Evolutionary conservation across 169 alveolate genomes (phyloP).

Genomic region (Perkinsus olseni): DNA sequence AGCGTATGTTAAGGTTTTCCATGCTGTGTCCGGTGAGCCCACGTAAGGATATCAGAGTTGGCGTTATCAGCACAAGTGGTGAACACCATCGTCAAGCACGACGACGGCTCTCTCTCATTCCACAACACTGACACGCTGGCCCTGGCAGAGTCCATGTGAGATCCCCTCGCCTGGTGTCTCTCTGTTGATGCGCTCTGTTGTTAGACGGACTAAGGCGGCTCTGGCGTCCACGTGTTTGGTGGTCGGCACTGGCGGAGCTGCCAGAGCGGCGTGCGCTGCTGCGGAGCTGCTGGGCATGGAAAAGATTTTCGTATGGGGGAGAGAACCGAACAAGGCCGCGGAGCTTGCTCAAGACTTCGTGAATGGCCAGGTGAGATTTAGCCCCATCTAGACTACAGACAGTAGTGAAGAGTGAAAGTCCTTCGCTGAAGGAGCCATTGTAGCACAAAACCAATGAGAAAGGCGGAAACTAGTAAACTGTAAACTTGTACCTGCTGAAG

Average conservation of each 20-base stretch:
- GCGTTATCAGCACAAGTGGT: not conserved
- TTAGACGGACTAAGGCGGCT: not conserved
- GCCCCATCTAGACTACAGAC: too few relatives aligned
- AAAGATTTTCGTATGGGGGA: not conserved
- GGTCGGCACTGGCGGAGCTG: not conserved
- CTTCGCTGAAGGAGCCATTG: too few relatives aligned
- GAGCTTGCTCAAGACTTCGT: not conserved
- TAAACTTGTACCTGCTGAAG: too few relatives aligned
- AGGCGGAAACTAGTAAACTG: too few relatives aligned
- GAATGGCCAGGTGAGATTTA: not conserved
- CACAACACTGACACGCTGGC: not conserved
- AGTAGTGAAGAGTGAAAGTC: too few relatives aligned
- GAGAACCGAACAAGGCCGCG: not conserved
- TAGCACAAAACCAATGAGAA: too few relatives aligned
- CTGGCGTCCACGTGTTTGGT: not conserved
- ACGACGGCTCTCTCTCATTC: not conserved
- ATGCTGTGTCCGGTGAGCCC: not conserved
- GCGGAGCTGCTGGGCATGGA: not conserved
- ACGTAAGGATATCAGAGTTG: not conserved
- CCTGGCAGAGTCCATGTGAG: not conserved
- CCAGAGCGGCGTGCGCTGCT: not conserved
- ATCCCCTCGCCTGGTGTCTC: too few relatives aligned
- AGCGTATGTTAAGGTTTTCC: not conserved
- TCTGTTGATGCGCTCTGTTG: too few relatives aligned
- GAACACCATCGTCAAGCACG: not conserved